phyloP scores from a whole-genome alignment of 2,329 filamentous ascomycete species.

The Aspergillus neotritici region DNA sequence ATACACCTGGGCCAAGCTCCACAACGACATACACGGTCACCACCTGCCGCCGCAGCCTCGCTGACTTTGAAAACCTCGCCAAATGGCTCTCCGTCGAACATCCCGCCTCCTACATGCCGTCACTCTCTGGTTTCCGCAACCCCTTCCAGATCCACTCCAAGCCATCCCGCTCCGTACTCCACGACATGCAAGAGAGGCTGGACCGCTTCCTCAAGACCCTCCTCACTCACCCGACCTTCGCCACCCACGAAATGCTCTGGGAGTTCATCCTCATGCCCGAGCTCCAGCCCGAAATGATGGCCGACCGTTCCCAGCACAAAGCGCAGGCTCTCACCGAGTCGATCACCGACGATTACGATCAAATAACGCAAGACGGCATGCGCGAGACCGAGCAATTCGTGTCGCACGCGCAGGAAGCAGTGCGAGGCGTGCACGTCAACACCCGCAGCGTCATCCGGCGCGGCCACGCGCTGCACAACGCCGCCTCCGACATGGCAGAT shows the following conservation, averaged over 20 bases:
- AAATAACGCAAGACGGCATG: slow-evolving; percentile 64
- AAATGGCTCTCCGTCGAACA: slow-evolving; percentile 81
- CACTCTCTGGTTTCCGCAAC: slow-evolving; percentile 68
- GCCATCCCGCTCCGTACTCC: slow-evolving; percentile 77
- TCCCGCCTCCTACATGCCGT: slow-evolving; percentile 90
- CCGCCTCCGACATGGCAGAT: slow-evolving; percentile 46
- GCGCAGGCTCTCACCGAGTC: slow-evolving; percentile 76
- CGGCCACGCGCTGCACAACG: slow-evolving; percentile 66
- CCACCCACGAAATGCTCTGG: slow-evolving; percentile 96
- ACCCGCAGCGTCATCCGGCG: slow-evolving; percentile 77
- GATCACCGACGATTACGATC: slow-evolving; percentile 81
- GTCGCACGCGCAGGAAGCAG: slow-evolving; percentile 81
- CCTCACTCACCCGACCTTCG: slow-evolving; percentile 82
- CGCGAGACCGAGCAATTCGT: slow-evolving; percentile 91
- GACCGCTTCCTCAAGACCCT: slow-evolving; percentile 86
- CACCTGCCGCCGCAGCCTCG: slow-evolving; percentile 79
- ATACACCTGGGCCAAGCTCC: slow-evolving; percentile 37
- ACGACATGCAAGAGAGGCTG: slow-evolving; percentile 78
- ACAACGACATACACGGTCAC: slow-evolving; percentile 84
- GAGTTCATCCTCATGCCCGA: slow-evolving; percentile 98
- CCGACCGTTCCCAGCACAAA: slow-evolving; percentile 80
- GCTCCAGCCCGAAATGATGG: slow-evolving; percentile 82
- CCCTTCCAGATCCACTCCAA: slow-evolving; percentile 92
- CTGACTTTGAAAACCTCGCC: slow-evolving; percentile 86
- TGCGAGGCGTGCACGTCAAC: slow-evolving; percentile 75